These are phyloP conservation scores for Zasmidium angulare DNA, from an alignment of 2,329 filamentous ascomycete species.

Conservation along the genomic window DNA sequence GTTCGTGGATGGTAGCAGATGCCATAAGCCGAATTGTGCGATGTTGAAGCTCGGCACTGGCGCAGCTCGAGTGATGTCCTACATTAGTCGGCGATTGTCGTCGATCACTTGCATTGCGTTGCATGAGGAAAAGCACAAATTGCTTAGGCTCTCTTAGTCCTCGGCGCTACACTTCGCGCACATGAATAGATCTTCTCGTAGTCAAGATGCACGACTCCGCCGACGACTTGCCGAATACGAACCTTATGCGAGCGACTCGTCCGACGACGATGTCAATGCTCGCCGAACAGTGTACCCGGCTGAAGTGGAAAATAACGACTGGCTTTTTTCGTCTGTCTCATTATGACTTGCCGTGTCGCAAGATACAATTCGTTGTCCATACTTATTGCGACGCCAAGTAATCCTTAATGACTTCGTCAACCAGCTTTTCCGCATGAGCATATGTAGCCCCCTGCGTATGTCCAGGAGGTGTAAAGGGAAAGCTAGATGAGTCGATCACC, in stretches of 20 bases:
- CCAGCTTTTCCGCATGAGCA: constrained; percentile 22
- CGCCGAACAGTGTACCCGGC: too few species aligned
- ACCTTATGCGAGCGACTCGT: background rate
- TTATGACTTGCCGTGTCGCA: too few species aligned
- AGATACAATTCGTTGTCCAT: background rate
- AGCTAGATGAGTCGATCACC: constrained; percentile 39
- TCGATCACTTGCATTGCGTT: background rate
- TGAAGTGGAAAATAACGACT: too few species aligned
- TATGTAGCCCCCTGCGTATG: constrained; percentile 31
- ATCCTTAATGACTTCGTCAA: constrained; percentile 16
- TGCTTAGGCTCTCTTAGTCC: background rate
- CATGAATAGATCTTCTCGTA: background rate
- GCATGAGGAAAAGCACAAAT: background rate
- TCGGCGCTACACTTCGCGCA: background rate
- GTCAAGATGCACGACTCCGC: background rate
- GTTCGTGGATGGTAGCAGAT: too few species aligned
- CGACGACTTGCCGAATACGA: background rate
- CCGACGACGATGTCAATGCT: too few species aligned
- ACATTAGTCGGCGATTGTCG: background rate
- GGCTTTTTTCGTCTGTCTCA: too few species aligned
- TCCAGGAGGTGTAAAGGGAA: constrained; percentile 38
- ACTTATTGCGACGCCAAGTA: background rate
- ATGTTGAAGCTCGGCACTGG: too few species aligned
- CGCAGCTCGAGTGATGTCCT: background rate
- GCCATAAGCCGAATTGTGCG: too few species aligned